A percentile compares a stretch with the other conserved stretches of the same genome.
Evolutionary conservation across 140 eudicot genomes (phyloP).

Genomic region (Anethum foeniculum): DNA sequence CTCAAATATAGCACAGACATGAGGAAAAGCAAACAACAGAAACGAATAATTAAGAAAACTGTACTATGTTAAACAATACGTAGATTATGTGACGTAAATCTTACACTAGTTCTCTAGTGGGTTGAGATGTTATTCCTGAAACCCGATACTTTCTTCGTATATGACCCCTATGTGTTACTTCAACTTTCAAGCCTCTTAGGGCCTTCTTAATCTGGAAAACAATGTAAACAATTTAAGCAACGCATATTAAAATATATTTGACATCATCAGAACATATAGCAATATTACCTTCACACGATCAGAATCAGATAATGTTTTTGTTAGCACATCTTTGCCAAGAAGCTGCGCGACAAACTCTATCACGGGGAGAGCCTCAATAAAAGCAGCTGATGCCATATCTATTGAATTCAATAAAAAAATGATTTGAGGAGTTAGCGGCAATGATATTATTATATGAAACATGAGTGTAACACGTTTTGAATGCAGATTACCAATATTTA

Average conservation of each 20-base stretch:
- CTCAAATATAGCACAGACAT: background rate
- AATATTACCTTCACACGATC: conserved; percentile 58
- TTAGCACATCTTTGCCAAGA: conserved; percentile 57
- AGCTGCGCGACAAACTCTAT: conserved; percentile 69
- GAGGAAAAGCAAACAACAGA: background rate
- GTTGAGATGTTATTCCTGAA: conserved; percentile 69
- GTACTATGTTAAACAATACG: background rate
- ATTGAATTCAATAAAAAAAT: background rate
- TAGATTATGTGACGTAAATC: background rate
- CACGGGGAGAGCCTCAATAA: conserved; percentile 77
- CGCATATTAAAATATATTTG: background rate
- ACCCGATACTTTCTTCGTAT: conserved; percentile 73
- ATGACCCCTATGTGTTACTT: conserved; percentile 69
- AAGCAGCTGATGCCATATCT: conserved; percentile 85
- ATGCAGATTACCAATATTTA: conserved; percentile 46
- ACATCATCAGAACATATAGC: conserved; percentile 3
- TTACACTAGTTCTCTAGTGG: conserved; percentile 74
- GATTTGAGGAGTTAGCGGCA: background rate
- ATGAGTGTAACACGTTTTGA: background rate
- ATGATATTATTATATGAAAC: background rate
- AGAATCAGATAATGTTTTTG: conserved; percentile 60
- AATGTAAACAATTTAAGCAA: background rate
- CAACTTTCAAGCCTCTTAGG: conserved; percentile 78
- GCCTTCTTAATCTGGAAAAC: conserved; percentile 58
- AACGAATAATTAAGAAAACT: background rate